These are phyloP conservation scores for Teunomyces stri DNA, from an alignment of 805 yeast genomes.

Conservation along the genomic window DNA sequence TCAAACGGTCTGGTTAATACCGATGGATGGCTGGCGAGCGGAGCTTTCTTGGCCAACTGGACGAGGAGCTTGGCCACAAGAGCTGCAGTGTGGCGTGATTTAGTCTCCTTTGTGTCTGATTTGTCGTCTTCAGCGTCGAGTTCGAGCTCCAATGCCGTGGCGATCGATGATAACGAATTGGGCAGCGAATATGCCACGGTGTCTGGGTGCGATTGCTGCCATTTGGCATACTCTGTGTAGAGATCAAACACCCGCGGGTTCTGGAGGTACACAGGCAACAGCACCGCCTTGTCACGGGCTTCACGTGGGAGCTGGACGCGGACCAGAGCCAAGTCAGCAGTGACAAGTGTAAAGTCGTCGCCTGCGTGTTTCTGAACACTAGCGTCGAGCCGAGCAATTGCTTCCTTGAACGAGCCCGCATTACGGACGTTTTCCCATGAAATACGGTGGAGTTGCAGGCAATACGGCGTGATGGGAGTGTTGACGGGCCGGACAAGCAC, in stretches of 20 bases:
- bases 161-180: constrained; percentile 36
- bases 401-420: constrained; percentile 62
- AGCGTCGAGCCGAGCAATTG: constrained; percentile 53
- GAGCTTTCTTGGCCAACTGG: constrained; percentile 47
- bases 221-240: constrained; percentile 66
- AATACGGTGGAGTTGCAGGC: constrained; percentile 50
- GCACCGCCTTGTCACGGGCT: constrained; percentile 71
- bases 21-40: constrained; percentile 49
- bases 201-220: constrained; percentile 64
- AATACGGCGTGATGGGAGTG: constrained; percentile 62
- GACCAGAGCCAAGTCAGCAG: constrained; percentile 66
- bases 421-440: constrained; percentile 60
- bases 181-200: constrained; percentile 32
- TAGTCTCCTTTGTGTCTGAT: constrained; percentile 6
- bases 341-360: constrained; percentile 61
- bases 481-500: constrained; percentile 58
- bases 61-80: constrained; percentile 45
- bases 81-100: constrained; percentile 47
- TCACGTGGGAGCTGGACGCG: constrained; percentile 78
- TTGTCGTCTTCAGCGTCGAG: constrained; percentile 14
- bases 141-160: constrained; percentile 48
- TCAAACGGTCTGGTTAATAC: constrained; percentile 76
- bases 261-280: constrained; percentile 70
- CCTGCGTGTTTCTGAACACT: constrained; percentile 46
- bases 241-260: constrained; percentile 77